Evolutionary conservation across 202 grass and related monocot genomes (phyloP), one percentile per base, ranked within the genome.

Genomic region (Schoenoplectus triqueter): DNA sequence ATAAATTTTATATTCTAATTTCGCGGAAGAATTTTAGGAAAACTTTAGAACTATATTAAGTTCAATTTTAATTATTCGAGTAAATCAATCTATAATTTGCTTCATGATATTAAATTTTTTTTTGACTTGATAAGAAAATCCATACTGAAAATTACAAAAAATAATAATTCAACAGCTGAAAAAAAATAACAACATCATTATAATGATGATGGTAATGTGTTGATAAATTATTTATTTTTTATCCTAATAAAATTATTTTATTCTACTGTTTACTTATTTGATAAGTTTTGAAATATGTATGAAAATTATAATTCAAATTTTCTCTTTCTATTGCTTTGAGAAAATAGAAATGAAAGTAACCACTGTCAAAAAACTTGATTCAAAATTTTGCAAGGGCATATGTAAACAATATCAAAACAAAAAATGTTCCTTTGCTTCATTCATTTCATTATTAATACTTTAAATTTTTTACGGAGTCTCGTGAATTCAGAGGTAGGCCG

Each of bases 401-500:
- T 0, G 2, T 82, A 61, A 31, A 78, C 4, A 59, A 59, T 39
- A 6, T n/a, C 22, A 40, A 78, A 40, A 60, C 52, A 11, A 59
- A 59, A 59, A 14, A 40, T 22, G 15, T 61, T 42, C 14, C 9
- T 55, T 5, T 22, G 10, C 10, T 55, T 54, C 19, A 14, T 6
- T 55, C 14, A 75, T 22, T 55, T 60, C 3, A 39, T 67, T 49
- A 48, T 18, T 18, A 17, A 71, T 59, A 14, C 13, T 4, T 17
- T 4, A 17, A 69, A 48, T 52, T 78, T 57, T 60, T 31, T 78
- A 78, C 54, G 31, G 13, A 78, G 74, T 17, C 74, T 78, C 74
- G 74, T 78, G 74, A 78, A 78, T 10, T 40, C 1, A 78, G 31
- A 78, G 54, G 54, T 78, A 59, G 73, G 73, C 51, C 73, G 15